Percentiles rank a stretch among this genome's conserved stretches.
phyloP scores from a whole-genome alignment of 208 protist genomes.

The Wallacemonas collosoma region DNA sequence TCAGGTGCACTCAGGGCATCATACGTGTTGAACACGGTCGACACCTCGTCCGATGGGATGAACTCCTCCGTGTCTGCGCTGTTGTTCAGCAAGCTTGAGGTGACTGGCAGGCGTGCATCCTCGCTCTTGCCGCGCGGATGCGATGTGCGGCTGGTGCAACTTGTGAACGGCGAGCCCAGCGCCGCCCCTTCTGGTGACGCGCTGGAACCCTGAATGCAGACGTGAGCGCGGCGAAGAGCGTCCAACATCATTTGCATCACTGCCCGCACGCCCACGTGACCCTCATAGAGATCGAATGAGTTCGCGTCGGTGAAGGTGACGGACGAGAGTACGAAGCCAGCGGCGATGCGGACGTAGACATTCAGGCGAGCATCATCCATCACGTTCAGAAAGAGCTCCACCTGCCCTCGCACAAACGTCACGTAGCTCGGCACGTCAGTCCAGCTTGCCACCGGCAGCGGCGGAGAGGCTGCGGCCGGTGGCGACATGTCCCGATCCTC shows the following conservation, averaged over 20 bases:
- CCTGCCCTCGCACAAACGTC: conserved; percentile 39
- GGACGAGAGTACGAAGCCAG: conserved; percentile 43
- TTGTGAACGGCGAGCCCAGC: neutral
- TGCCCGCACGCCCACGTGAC: conserved; percentile 53
- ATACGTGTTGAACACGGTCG: neutral
- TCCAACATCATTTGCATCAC: conserved; percentile 33
- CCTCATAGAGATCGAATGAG: conserved; percentile 61
- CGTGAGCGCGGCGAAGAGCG: conserved; percentile 1
- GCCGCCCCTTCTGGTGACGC: too few relatives aligned
- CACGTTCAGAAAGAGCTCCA: conserved; percentile 39
- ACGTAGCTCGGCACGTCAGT: conserved; percentile 56
- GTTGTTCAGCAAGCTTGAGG: neutral
- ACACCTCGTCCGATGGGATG: neutral
- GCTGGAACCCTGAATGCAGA: neutral
- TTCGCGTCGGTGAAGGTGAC: conserved; percentile 45
- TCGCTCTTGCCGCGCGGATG: neutral
- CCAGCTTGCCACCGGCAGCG: conserved; percentile 33
- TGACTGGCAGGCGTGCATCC: neutral
- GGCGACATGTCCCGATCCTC: neutral
- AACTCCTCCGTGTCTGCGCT: conserved; percentile 5
- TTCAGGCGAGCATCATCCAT: conserved; percentile 31
- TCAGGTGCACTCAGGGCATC: conserved; percentile 19
- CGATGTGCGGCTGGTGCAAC: neutral
- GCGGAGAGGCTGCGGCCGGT: neutral
- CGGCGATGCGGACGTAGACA: conserved; percentile 44